phyloP scores from a whole-genome alignment of 352 stramenopile species.

The Pelagophyceae sp. region DNA sequence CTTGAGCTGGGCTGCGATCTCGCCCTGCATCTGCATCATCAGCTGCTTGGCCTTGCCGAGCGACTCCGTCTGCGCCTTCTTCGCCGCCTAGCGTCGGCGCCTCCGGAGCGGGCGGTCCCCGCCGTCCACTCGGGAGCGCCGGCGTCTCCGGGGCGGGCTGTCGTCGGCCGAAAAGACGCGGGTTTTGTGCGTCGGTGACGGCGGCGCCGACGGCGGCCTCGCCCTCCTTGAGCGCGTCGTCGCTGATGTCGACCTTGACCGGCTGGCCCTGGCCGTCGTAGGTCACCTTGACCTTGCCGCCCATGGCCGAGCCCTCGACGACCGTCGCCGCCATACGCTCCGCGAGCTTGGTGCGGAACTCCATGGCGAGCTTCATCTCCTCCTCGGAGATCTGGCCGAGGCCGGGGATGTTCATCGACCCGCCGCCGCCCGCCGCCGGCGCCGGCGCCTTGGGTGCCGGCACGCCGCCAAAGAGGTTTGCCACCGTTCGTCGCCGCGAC shows the following conservation, averaged over 20 bases:
- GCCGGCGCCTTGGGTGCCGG: not conserved
- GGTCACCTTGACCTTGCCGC: constrained; percentile 19
- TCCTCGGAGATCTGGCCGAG: constrained; percentile 10
- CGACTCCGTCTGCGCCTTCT: constrained; percentile 11
- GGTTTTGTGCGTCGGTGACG: constrained; percentile 3
- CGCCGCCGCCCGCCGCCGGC: too few relatives aligned
- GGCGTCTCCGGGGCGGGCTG: too few relatives aligned
- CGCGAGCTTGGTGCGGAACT: constrained; percentile 8
- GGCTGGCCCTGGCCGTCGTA: constrained; percentile 20
- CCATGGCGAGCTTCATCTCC: constrained; percentile 20
- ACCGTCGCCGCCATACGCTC: not conserved
- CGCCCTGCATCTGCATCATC: constrained; percentile 7
- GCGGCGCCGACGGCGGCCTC: not conserved
- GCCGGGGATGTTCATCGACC: constrained; percentile 5
- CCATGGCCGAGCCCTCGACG: constrained; percentile 13
- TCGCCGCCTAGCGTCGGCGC: constrained; percentile 5
- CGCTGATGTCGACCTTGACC: not conserved
- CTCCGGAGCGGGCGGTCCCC: too few relatives aligned
- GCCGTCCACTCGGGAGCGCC: too few relatives aligned
- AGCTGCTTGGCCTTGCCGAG: constrained; percentile 7
- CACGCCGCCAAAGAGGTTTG: not conserved
- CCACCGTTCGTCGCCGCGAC: not conserved
- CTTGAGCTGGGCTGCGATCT: not conserved
- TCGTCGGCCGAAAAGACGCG: not conserved
- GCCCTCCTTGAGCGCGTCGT: constrained; percentile 14